Percentiles rank a stretch among this genome's conserved stretches.
phyloP scores from a whole-genome alignment of 345 rosid genomes.

The Aurinia saxatilis region DNA sequence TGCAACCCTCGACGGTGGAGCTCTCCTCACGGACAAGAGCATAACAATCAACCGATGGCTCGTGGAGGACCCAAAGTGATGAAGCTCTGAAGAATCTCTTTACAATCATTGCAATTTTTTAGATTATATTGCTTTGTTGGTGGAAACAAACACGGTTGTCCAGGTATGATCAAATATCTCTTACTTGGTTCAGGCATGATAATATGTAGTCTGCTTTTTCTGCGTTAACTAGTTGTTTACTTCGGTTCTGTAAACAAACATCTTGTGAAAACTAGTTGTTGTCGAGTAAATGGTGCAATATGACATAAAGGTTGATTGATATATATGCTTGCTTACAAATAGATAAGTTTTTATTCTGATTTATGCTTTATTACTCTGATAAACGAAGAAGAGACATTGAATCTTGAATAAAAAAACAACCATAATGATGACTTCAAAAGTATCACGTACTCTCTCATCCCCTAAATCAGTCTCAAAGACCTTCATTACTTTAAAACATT shows the following conservation, averaged over 20 bases:
- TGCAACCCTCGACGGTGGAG: conserved; percentile 63
- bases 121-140: conserved; percentile 46
- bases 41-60: conserved; percentile 5
- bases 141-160: conserved; percentile 16
- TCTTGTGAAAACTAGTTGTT: conserved; percentile 11
- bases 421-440: background rate
- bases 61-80: conserved; percentile 49
- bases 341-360: background rate
- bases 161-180: conserved; percentile 7
- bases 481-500: no score
- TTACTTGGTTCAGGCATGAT: background rate
- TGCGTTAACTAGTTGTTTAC: background rate
- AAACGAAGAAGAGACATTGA: no score
- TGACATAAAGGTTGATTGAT: conserved; percentile 1
- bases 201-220: background rate
- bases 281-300: conserved; percentile 11
- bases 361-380: background rate
- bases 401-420: no score
- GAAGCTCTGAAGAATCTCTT: conserved; percentile 47
- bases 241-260: background rate
- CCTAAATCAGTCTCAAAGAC: background rate
- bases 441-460: background rate
- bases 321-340: background rate
- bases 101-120: conserved; percentile 43
- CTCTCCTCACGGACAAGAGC: conserved; percentile 37